phyloP scores from a whole-genome alignment of 2,329 filamentous ascomycete species.

The Aspergillus tanneri region DNA sequence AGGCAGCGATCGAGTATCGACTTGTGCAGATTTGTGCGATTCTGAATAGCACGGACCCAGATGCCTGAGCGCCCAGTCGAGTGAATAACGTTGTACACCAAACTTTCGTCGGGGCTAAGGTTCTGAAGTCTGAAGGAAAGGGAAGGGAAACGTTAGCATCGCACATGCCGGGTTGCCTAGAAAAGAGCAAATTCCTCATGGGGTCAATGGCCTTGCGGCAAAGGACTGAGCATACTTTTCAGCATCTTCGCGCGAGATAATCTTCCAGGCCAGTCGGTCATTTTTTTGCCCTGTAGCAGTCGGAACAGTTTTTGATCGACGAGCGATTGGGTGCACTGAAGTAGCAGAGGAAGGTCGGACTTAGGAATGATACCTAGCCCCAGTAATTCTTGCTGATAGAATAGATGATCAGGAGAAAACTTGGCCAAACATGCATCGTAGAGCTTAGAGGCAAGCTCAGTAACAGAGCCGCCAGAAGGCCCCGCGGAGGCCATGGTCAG shows the following conservation, averaged over 20 bases:
- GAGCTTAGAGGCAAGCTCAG: conserved; percentile 45
- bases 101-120: conserved; percentile 67
- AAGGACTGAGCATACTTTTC: conserved; percentile 41
- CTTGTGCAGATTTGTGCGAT: conserved; percentile 78
- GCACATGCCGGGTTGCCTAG: not conserved
- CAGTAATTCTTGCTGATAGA: conserved; percentile 49
- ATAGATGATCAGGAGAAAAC: conserved; percentile 43
- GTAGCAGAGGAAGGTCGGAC: conserved; percentile 42
- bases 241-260: conserved; percentile 50
- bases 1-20: conserved; percentile 76
- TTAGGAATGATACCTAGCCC: conserved; percentile 45
- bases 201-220: not conserved
- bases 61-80: conserved; percentile 80
- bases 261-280: conserved; percentile 48
- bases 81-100: conserved; percentile 89
- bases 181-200: not conserved
- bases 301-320: conserved; percentile 49
- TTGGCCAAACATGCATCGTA: conserved; percentile 46
- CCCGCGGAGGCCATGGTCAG: conserved; percentile 38
- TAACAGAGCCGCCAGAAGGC: conserved; percentile 29
- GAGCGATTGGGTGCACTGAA: conserved; percentile 47
- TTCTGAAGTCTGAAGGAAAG: conserved; percentile 37
- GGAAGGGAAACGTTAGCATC: conserved; percentile 14
- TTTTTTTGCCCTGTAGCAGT: conserved; percentile 43
- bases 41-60: conserved; percentile 84